These are phyloP conservation scores for Macroventuria anomochaeta DNA, from an alignment of 2,329 filamentous ascomycete genomes.

Conservation along the genomic window DNA sequence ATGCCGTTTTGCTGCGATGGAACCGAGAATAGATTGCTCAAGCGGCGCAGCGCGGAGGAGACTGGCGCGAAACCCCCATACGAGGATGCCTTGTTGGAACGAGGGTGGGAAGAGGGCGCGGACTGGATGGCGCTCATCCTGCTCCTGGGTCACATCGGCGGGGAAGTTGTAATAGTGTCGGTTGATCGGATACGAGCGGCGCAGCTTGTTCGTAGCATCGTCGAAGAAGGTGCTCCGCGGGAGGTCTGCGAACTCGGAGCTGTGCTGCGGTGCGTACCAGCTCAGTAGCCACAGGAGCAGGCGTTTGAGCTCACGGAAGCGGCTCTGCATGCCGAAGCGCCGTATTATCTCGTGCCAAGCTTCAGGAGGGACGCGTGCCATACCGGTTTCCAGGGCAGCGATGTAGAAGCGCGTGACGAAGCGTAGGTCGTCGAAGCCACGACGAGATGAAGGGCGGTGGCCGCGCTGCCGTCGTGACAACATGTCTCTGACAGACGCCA, in stretches of 20 bases:
- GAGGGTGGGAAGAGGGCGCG: slow-evolving; percentile 32
- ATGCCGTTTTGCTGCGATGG: slow-evolving; percentile 30
- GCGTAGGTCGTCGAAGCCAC: slow-evolving; percentile 47
- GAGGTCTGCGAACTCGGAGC: slow-evolving; percentile 24
- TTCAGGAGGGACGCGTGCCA: slow-evolving; percentile 48
- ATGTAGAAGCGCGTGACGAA: slow-evolving; percentile 59
- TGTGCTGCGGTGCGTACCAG: slow-evolving; percentile 44
- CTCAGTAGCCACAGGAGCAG: slow-evolving; percentile 60
- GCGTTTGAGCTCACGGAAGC: slow-evolving; percentile 59
- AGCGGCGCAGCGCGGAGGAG: slow-evolving; percentile 31
- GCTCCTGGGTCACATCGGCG: slow-evolving; percentile 8
- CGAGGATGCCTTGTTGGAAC: slow-evolving; percentile 40
- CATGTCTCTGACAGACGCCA: slow-evolving; percentile 49
- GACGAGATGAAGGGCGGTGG: slow-evolving; percentile 39
- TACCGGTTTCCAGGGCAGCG: slow-evolving; percentile 54
- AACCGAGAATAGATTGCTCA: slow-evolving; percentile 34
- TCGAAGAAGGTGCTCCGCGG: slow-evolving; percentile 34
- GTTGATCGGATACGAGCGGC: slow-evolving; percentile 19
- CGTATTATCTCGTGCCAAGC: slow-evolving; percentile 66
- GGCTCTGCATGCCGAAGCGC: slow-evolving; percentile 63
- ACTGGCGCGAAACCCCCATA: slow-evolving; percentile 45
- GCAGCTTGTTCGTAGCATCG: slow-evolving; percentile 27
- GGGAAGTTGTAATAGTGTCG: slow-evolving; percentile 29
- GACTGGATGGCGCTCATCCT: slow-evolving; percentile 32
- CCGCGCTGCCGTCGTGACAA: slow-evolving; percentile 50